Percentiles rank a stretch among this genome's conserved stretches.
phyloP scores from a whole-genome alignment of 2,329 filamentous ascomycete species.

The Aspergillus sp. region DNA sequence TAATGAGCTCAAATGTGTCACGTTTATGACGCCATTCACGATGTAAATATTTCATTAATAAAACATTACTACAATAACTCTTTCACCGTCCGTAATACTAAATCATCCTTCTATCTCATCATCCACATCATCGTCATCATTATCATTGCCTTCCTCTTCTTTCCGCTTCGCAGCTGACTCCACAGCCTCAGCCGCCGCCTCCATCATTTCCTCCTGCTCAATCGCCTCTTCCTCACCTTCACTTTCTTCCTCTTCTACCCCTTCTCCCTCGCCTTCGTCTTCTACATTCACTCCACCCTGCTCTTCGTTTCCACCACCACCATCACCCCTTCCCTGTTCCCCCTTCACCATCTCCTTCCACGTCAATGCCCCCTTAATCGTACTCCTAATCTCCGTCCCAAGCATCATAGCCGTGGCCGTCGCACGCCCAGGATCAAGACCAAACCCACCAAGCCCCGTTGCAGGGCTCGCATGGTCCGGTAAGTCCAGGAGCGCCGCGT shows the following conservation, averaged over 20 bases:
- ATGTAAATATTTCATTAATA: conserved; percentile 12
- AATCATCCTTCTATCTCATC: conserved; percentile 10
- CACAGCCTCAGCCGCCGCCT: conserved; percentile 29
- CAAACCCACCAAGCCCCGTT: conserved; percentile 23
- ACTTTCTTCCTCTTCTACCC: conserved; percentile 23
- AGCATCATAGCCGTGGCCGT: conserved; percentile 24
- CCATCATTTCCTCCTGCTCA: conserved; percentile 31
- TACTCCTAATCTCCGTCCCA: conserved; percentile 35
- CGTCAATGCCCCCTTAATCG: conserved; percentile 31
- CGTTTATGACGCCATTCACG: conserved; percentile 16
- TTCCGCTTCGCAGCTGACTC: conserved; percentile 22
- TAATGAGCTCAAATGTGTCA: conserved; percentile 18
- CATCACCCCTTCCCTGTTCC: conserved; percentile 3
- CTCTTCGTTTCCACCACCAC: conserved; percentile 12
- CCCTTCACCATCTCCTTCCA: conserved; percentile 25
- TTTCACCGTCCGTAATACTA: conserved; percentile 2
- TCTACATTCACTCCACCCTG: conserved; percentile 26
- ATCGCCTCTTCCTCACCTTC: conserved; percentile 35
- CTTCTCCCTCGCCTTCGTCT: conserved; percentile 15
- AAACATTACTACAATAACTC: conserved; percentile 3
- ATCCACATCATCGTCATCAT: conserved; percentile 25
- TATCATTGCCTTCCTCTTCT: conserved; percentile 13
- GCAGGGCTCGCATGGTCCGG: conserved; percentile 35
- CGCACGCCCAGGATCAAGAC: conserved; percentile 23
- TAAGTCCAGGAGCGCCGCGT: conserved; percentile 36